Evolutionary conservation across 75 land plant species (phyloP).

Genomic region (Cupressus sempervirens): DNA sequence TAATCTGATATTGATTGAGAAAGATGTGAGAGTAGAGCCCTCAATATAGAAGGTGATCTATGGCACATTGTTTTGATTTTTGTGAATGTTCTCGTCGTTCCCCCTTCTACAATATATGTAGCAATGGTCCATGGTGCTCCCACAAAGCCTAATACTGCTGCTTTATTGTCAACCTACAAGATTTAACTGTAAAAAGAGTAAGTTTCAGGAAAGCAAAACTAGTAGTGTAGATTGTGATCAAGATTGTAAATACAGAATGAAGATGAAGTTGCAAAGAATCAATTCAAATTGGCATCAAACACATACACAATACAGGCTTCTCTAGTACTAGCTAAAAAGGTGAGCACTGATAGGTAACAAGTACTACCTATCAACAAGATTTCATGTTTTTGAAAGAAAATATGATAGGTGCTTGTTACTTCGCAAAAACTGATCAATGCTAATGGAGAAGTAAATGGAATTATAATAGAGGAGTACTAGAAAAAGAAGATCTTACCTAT

Average conservation of each 20-base stretch:
- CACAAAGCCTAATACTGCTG: slow-evolving; percentile 94
- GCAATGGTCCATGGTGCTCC: slow-evolving; percentile 99
- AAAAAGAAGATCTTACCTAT: neutral
- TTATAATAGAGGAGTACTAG: neutral
- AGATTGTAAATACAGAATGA: neutral
- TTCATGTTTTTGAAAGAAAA: neutral
- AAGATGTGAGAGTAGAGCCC: slow-evolving; percentile 74
- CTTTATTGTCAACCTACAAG: slow-evolving; percentile 69
- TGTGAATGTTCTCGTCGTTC: slow-evolving; percentile 82
- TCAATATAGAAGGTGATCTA: slow-evolving; percentile 66
- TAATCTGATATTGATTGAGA: slow-evolving; percentile 78
- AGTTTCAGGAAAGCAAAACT: neutral
- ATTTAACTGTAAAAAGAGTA: slow-evolving; percentile 13
- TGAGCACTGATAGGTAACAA: neutral
- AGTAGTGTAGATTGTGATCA: neutral
- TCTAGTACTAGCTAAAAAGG: neutral
- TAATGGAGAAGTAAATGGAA: neutral
- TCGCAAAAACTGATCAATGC: neutral
- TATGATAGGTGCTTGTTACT: neutral
- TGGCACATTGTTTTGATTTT: slow-evolving; percentile 94
- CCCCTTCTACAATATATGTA: slow-evolving; percentile 95
- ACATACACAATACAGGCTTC: neutral
- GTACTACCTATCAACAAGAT: neutral
- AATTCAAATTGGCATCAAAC: neutral
- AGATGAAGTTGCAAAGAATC: neutral